Evolutionary conservation across 306 rosid species (phyloP), one percentile per base, ranked within the genome.

Genomic region (Prosopis cineraria): DNA sequence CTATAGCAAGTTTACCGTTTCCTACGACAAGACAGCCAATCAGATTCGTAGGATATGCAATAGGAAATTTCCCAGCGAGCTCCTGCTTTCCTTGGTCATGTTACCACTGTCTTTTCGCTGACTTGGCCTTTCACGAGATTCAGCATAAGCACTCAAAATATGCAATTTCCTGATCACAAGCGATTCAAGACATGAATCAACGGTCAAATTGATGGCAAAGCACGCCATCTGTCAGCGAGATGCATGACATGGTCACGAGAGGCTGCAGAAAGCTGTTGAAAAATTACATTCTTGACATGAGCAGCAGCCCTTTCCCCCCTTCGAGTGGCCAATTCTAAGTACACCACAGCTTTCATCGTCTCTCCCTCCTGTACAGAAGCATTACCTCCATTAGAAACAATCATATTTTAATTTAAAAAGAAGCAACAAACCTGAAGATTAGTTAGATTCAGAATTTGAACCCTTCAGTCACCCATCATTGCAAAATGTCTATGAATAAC

Each of bases 261-360:
- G 76, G 82, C 83, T 44, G 78, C 73, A 29, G 97, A 87, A 78
- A 92, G 81, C 73, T 83, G 91, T 78, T 84, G 90, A 68, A 88
- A 84, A 71, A 89, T 85, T 53, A 76, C 96, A 71, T 83, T 78
- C 91, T 89, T 94, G 76, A 92, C 85, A 78, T 77, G 90, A 76
- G 73, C 76, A 7, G 96, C 97, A 25, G 92, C 94, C 40, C 85
- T 85, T 84, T 90, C 97, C 19, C 96, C 96, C 43, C 89, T 88
- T 20, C 90, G 97, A 47, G 81, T 83, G 17, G 96, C 98, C 47
- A 94, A 96, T 79, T 94, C 97, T 85, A 94, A 84, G 89, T 92
- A 94, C 29, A 94, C 94, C 52, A 92, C 82, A 66, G 98, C 98
- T 83, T 84, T 87, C 85, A 92, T 80, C 97, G 80, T 84, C 50